phyloP scores from a whole-genome alignment of 2,329 filamentous ascomycete species.

The Paecilomyces fulvus region DNA sequence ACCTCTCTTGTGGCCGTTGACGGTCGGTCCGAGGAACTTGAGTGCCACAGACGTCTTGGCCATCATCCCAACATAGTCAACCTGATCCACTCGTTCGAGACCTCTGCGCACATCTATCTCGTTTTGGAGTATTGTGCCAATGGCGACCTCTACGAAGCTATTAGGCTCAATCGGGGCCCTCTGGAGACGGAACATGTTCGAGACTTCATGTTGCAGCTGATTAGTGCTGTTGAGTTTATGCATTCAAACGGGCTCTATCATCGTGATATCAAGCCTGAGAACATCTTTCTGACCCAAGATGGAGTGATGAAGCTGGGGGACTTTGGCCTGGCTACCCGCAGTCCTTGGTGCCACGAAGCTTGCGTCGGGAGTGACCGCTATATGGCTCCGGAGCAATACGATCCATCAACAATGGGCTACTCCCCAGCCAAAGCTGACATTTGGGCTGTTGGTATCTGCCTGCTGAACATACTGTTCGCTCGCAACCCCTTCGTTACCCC shows the following conservation, averaged over 20 bases:
- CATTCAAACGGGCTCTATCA: constrained; percentile 89
- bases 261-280: constrained; percentile 98
- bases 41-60: constrained; percentile 70
- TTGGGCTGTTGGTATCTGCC: constrained; percentile 94
- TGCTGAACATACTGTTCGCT: constrained; percentile 93
- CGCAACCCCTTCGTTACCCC: constrained; percentile 93
- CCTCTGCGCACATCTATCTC: constrained; percentile 77
- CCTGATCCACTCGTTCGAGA: constrained; percentile 84
- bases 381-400: constrained; percentile 98
- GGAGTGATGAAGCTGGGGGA: constrained; percentile 95
- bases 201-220: constrained; percentile 90
- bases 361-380: constrained; percentile 97
- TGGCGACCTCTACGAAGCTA: constrained; percentile 95
- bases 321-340: constrained; percentile 84
- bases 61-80: constrained; percentile 90
- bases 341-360: constrained; percentile 83
- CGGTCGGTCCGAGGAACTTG: constrained; percentile 55
- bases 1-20: constrained; percentile 62
- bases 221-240: constrained; percentile 82
- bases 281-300: constrained; percentile 84
- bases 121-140: constrained; percentile 93
- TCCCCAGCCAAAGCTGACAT: constrained; percentile 88
- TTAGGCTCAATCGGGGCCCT: constrained; percentile 78
- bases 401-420: constrained; percentile 79
- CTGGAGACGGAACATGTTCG: constrained; percentile 94